Evolutionary conservation across 768 basidiomycete genomes (phyloP).

Genomic region (Naganishia kalamii): DNA sequence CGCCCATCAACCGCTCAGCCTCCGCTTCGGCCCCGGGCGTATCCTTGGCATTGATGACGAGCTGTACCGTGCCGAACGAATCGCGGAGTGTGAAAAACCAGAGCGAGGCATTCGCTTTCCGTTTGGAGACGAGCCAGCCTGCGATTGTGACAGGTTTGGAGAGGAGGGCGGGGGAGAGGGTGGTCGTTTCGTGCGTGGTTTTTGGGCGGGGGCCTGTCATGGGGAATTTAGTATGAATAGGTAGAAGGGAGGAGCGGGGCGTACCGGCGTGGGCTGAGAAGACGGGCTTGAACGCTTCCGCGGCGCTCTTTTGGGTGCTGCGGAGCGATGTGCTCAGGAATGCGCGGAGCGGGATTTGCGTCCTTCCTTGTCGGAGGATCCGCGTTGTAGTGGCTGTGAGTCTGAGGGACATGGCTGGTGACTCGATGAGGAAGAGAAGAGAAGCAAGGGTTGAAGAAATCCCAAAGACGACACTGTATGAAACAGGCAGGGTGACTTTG

Average conservation of each 20-base stretch:
- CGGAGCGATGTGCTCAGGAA: too few species aligned
- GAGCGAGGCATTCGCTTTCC: conserved; percentile 55
- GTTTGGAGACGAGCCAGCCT: conserved; percentile 75
- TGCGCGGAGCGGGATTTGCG: too few species aligned
- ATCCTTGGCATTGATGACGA: conserved; percentile 58
- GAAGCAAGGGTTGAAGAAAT: background rate
- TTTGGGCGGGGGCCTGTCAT: conserved; percentile 30
- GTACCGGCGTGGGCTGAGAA: conserved; percentile 6
- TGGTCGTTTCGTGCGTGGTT: conserved; percentile 60
- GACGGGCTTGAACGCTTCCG: conserved; percentile 10
- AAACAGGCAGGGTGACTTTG: background rate
- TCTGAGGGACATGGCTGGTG: too few species aligned
- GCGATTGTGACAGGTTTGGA: conserved; percentile 63
- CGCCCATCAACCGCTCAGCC: conserved; percentile 52
- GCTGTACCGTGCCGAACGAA: conserved; percentile 67
- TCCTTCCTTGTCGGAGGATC: too few species aligned
- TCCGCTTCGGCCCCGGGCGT: background rate
- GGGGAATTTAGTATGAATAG: background rate
- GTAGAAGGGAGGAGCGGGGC: background rate
- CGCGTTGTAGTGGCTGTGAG: too few species aligned
- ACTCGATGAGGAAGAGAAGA: background rate
- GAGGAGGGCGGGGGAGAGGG: conserved; percentile 54
- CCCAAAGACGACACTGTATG: background rate
- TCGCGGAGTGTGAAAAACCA: conserved; percentile 86
- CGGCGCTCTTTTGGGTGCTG: background rate